Evolutionary conservation across 768 basidiomycete species (phyloP).

Genomic region (Coprinopsis marcescibilis): DNA sequence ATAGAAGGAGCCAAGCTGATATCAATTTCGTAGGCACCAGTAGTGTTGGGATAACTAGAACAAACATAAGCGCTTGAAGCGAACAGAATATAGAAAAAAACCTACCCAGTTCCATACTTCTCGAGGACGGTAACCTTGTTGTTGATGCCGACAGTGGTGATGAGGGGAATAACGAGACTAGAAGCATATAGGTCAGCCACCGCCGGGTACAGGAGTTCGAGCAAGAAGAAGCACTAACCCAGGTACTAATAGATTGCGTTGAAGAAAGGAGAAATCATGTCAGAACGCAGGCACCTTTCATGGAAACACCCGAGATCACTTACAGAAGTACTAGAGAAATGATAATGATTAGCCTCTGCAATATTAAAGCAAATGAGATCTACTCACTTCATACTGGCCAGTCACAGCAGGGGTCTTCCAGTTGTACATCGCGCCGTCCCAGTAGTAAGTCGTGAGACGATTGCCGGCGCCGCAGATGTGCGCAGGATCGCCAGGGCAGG

Average conservation of each 20-base stretch:
- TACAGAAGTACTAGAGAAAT: constrained; percentile 39
- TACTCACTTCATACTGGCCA: constrained; percentile 63
- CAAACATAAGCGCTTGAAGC: background rate
- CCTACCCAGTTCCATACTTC: constrained; percentile 60
- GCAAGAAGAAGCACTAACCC: constrained; percentile 30
- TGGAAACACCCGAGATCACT: constrained; percentile 13
- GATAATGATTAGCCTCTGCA: background rate
- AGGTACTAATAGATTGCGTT: constrained; percentile 30
- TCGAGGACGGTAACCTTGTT: constrained; percentile 79
- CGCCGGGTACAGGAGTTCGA: background rate
- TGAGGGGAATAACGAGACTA: constrained; percentile 66
- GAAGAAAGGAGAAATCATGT: background rate
- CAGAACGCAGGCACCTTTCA: background rate
- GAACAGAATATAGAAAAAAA: background rate
- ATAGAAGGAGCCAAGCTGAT: constrained; percentile 45
- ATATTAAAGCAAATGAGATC: background rate
- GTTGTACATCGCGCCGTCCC: constrained; percentile 45
- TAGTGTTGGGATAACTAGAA: constrained; percentile 50
- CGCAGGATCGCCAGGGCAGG: constrained; percentile 66
- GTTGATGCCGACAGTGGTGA: constrained; percentile 74
- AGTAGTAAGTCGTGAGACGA: constrained; percentile 49
- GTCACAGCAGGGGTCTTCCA: constrained; percentile 65
- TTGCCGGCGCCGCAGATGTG: constrained; percentile 62
- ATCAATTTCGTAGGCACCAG: constrained; percentile 78
- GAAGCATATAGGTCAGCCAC: constrained; percentile 7